These are phyloP conservation scores for Cladosporium cucumerinum DNA, from an alignment of 2,329 filamentous ascomycete species.

Conservation along the genomic window DNA sequence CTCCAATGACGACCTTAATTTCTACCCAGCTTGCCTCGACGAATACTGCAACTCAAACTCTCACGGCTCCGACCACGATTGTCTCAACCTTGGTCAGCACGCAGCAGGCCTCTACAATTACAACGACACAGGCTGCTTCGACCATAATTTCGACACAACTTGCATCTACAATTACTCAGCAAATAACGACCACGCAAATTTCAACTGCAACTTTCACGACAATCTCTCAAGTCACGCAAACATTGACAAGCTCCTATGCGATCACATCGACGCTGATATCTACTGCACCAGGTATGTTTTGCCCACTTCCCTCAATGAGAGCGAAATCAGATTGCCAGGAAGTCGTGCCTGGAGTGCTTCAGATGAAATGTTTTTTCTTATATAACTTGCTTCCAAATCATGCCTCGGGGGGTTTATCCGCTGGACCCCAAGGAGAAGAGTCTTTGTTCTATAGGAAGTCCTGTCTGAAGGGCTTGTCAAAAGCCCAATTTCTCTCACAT, in stretches of 20 bases:
- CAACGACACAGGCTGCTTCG: constrained; percentile 1
- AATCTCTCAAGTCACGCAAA: constrained; percentile 3
- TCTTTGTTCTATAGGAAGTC: background rate
- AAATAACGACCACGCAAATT: constrained; percentile 1
- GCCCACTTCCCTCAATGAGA: background rate
- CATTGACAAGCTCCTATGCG: constrained; percentile 9
- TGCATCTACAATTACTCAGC: background rate
- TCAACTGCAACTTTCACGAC: constrained; percentile 7
- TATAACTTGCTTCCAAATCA: background rate
- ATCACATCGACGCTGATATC: constrained; percentile 3
- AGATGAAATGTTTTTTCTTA: background rate
- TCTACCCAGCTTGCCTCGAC: background rate
- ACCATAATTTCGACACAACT: background rate
- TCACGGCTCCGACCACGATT: background rate
- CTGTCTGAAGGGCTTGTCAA: background rate
- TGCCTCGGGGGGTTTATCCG: too few relatives aligned
- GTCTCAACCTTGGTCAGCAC: background rate
- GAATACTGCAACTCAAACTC: background rate
- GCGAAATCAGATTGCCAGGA: background rate
- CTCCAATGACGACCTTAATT: background rate
- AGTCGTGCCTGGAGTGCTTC: background rate
- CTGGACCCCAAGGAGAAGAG: background rate
- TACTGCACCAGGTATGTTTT: background rate
- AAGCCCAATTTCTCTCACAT: too few relatives aligned
- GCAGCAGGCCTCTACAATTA: background rate